Base-by-base conservation (phyloP, 2,329 filamentous ascomycete genomes). In the Exophiala sp. region DNA sequence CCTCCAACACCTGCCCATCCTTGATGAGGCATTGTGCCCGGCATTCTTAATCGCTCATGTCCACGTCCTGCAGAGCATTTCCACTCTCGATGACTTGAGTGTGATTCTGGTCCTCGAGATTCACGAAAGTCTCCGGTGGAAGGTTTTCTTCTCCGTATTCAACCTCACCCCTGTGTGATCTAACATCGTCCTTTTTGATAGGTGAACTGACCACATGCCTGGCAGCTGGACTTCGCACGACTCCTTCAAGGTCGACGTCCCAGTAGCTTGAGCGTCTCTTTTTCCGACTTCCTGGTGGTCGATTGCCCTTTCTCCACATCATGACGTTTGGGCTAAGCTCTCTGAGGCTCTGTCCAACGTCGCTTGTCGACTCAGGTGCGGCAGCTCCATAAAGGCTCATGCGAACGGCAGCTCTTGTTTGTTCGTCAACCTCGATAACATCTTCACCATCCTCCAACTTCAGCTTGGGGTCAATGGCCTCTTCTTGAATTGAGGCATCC, bases 211-310 rank as follows among this genome's bases (percentile, higher is more conserved):
- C 54, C 10, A 60, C 45, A 51, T 58, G 52, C 40, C 61, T 54
- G n/a, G 58, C 60, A 24, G 62, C 62, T 29, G 60, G 60, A 47
- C 55, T 61, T 14, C 56, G 51, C n/a, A 58, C 47, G 16, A 63
- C 54, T 45, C 62, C 58, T 45, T 61, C 52, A 24, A 64, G 52
- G 47, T 64, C 62, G 14, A 51, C 52, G 42, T 64, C 62, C 60
- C 62, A 64, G 38, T 64, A 64, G 36, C 62, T 64, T 12, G 60
- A 60, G 24, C 62, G 40, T 36, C 60, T 50, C 44, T 64, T 63
- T 51, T 61, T 60, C 44, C 60, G 45, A 21, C 54, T 53, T 14
- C 46, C 51, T 6, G 50, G 38, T 47, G 49, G 51, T 29, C 49
- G 33, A 32, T 29, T 49, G 1, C 54, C 52, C 39, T 62, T 63